Percentiles rank a stretch among this genome's conserved stretches.
Evolutionary conservation across 495 filamentous ascomycete genomes (phyloP).

Genomic region (Xylaria curta): DNA sequence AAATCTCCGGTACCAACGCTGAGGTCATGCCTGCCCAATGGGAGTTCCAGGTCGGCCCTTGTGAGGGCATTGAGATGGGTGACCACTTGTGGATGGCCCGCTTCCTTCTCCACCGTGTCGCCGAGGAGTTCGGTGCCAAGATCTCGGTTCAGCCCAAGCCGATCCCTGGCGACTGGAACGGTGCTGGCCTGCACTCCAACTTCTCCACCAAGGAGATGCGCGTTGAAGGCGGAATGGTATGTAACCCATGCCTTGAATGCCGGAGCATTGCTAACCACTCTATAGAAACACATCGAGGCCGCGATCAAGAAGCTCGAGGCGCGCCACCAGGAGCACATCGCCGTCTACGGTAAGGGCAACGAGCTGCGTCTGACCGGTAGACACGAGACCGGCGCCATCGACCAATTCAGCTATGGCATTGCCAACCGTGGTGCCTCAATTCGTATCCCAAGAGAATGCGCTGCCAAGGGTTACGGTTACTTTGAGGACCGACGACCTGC

Average conservation of each 20-base stretch:
- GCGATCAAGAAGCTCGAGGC: conserved; percentile 86
- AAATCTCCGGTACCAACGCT: conserved; percentile 98
- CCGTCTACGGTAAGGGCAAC: conserved; percentile 97
- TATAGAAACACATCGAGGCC: conserved; percentile 75
- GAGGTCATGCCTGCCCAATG: conserved; percentile 99
- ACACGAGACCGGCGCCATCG: conserved; percentile 94
- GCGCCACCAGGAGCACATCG: conserved; percentile 94
- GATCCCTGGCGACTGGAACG: conserved; percentile 99
- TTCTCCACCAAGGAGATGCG: conserved; percentile 89
- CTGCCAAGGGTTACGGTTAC: conserved; percentile 95
- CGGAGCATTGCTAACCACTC: not conserved
- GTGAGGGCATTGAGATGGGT: conserved; percentile 89
- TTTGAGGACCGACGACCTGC: conserved; percentile 97
- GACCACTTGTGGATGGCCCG: conserved; percentile 98
- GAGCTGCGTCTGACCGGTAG: conserved; percentile 86
- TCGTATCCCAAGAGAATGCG: conserved; percentile 89
- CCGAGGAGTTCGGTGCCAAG: conserved; percentile 96
- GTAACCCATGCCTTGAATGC: not conserved
- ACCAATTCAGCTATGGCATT: conserved; percentile 93
- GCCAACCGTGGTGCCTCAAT: conserved; percentile 94
- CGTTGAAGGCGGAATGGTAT: conserved; percentile 82
- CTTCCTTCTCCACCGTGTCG: conserved; percentile 93
- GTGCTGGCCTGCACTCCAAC: conserved; percentile 93
- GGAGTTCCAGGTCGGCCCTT: conserved; percentile 99
- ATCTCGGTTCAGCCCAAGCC: conserved; percentile 98